phyloP scores from a whole-genome alignment of 2,329 filamentous ascomycete species.

The Fusarium pseudocircinatum region DNA sequence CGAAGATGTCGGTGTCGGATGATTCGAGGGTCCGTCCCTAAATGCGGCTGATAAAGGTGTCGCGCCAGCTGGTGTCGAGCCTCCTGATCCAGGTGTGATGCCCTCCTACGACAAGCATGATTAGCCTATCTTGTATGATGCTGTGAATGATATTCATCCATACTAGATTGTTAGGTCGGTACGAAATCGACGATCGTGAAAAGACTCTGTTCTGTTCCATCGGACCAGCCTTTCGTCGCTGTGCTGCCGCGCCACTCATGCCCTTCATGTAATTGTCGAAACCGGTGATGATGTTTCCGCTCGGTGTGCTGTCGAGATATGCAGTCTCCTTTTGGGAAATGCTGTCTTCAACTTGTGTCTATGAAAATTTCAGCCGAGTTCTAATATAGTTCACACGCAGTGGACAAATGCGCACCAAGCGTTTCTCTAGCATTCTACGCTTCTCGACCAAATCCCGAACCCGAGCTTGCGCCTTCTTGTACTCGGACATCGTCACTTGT shows the following conservation, averaged over 20 bases:
- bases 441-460: constrained; percentile 60
- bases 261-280: constrained; percentile 99
- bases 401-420: constrained; percentile 46
- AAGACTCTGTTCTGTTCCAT: constrained; percentile 80
- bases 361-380: constrained; percentile 20
- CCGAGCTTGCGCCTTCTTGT: constrained; percentile 60
- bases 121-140: not conserved
- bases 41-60: constrained; percentile 65
- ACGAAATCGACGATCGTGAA: constrained; percentile 71
- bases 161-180: constrained; percentile 57
- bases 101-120: constrained; percentile 26
- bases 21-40: constrained; percentile 59
- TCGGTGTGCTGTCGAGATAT: constrained; percentile 90
- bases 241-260: constrained; percentile 68
- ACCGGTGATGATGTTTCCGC: constrained; percentile 95
- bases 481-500: constrained; percentile 55
- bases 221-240: constrained; percentile 71
- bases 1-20: constrained; percentile 65
- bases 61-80: constrained; percentile 48
- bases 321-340: constrained; percentile 85
- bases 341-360: constrained; percentile 72
- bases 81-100: constrained; percentile 50
- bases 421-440: constrained; percentile 50
- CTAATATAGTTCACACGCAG: constrained; percentile 44
- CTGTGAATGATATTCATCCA: constrained; percentile 1